These are phyloP conservation scores for Ceratocystis papillata DNA, from an alignment of 2,329 filamentous ascomycete genomes.

Conservation along the genomic window DNA sequence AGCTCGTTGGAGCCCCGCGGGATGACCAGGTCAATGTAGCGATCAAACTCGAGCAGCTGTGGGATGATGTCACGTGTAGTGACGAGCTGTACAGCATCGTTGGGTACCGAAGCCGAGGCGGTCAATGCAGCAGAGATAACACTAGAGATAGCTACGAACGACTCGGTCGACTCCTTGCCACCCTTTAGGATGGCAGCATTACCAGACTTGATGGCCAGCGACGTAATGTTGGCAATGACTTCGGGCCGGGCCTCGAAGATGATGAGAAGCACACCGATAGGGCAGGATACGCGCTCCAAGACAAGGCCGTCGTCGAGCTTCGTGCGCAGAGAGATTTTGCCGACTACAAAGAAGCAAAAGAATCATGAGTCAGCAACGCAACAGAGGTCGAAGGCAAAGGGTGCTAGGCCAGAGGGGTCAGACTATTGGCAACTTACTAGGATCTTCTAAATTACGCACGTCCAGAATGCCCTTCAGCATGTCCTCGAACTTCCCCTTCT, in stretches of 20 bases:
- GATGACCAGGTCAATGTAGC: slow-evolving; percentile 88
- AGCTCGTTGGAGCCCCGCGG: slow-evolving; percentile 84
- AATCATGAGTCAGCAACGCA: background rate
- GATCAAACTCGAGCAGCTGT: slow-evolving; percentile 73
- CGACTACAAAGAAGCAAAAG: slow-evolving; percentile 44
- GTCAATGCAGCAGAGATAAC: slow-evolving; percentile 71
- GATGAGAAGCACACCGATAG: slow-evolving; percentile 93
- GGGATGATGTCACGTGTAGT: slow-evolving; percentile 85
- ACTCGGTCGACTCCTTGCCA: slow-evolving; percentile 89
- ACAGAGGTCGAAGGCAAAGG: slow-evolving; percentile 21
- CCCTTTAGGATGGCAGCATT: slow-evolving; percentile 96
- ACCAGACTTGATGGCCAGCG: slow-evolving; percentile 89
- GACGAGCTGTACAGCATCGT: slow-evolving; percentile 82
- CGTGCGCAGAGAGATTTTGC: slow-evolving; percentile 71
- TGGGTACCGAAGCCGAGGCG: slow-evolving; percentile 60
- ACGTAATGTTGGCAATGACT: slow-evolving; percentile 96
- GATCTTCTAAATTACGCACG: slow-evolving; percentile 73
- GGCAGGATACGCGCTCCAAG: slow-evolving; percentile 80
- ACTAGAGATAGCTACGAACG: slow-evolving; percentile 81
- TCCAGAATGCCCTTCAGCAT: slow-evolving; percentile 94
- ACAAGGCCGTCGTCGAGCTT: slow-evolving; percentile 75
- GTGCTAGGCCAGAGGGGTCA: background rate
- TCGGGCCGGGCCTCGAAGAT: slow-evolving; percentile 97
- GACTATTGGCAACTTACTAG: slow-evolving; percentile 46
- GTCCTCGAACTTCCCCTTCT: slow-evolving; percentile 88